Percentiles rank a stretch among this genome's conserved stretches.
These are phyloP conservation scores for Pseudonitzschia delicatissima DNA, from an alignment of 108 stramenopile genomes.

Conservation along the genomic window DNA sequence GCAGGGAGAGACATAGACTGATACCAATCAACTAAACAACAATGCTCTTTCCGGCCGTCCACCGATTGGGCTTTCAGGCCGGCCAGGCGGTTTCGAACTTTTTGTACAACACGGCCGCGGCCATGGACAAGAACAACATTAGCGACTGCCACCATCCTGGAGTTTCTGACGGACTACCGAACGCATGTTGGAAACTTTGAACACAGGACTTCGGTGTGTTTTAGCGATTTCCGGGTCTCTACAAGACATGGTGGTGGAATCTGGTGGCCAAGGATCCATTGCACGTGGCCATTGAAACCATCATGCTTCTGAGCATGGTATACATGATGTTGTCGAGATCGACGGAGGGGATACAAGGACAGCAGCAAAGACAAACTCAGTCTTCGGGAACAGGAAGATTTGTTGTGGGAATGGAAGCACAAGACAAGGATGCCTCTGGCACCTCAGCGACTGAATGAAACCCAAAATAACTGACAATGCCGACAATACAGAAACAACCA, in stretches of 20 bases:
- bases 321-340: constrained; percentile 70
- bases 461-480: not conserved
- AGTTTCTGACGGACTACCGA: constrained; percentile 1
- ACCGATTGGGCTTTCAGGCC: constrained; percentile 34
- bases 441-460: constrained; percentile 9
- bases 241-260: constrained; percentile 82
- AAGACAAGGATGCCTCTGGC: constrained; percentile 74
- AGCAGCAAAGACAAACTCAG: constrained; percentile 48
- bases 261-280: constrained; percentile 79
- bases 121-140: not conserved
- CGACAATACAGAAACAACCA: not conserved
- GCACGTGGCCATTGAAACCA: constrained; percentile 95
- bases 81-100: constrained; percentile 21
- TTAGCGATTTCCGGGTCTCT: constrained; percentile 46
- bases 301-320: constrained; percentile 81
- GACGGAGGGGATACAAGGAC: constrained; percentile 47
- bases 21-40: no score
- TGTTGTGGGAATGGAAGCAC: constrained; percentile 88
- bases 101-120: constrained; percentile 5
- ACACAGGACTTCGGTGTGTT: constrained; percentile 2
- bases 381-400: constrained; percentile 69
- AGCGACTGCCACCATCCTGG: not conserved
- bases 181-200: not conserved
- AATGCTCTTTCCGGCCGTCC: constrained; percentile 37
- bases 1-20: no score